Base-by-base conservation (phyloP, 1,284 basidiomycete species). In the Ganoderma leucocontextum region DNA sequence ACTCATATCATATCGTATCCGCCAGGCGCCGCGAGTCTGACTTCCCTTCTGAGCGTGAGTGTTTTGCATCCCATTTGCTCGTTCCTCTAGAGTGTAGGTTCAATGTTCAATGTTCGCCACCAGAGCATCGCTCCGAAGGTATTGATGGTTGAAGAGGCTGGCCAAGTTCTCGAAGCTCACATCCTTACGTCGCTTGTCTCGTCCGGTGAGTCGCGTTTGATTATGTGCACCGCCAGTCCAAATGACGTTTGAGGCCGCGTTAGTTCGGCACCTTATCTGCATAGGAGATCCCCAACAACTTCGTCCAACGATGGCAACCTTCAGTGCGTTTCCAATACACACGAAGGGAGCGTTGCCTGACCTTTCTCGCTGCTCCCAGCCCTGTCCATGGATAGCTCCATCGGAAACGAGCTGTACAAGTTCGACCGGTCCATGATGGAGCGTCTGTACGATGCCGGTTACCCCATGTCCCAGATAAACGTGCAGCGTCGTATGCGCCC, bases 101-200 rank as follows among this genome's bases (percentile, higher is more conserved):
- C 12, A 15, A 17, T n/a, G 13, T 13, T 41, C 61, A 49, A 33
- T 52, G 19, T 17, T 47, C 7, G 15, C 22, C 42, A 15, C 2
- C 66, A 92, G 76, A 63, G 77, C 64, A 72, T 81, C 25, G 71
- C 60, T 4, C 80, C 80, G 1, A 67, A 82, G 52, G 86, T 81
- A 0, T 39, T 76, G 2, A 68, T 76, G 63, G 72, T 77, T 0
- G 72, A 76, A 39, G 92, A 94, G 76, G 92, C 92, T 0, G 92
- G 92, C 0, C 92, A 94, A 79, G 91, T 94, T 0, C 83, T 94
- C n/a, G 92, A 94, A 78, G 88, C 91, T 0, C 92, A 94, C 73
- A 82, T 92, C 12, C 75, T 93, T 0, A 85, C 85, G 0, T 86
- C 82, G 36, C 82, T 92, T 0, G 89, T 91, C 2, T 85, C 86